These are phyloP conservation scores for Backusella australiensis DNA, from an alignment of 192 early-diverging fungal genomes.

Conservation along the genomic window DNA sequence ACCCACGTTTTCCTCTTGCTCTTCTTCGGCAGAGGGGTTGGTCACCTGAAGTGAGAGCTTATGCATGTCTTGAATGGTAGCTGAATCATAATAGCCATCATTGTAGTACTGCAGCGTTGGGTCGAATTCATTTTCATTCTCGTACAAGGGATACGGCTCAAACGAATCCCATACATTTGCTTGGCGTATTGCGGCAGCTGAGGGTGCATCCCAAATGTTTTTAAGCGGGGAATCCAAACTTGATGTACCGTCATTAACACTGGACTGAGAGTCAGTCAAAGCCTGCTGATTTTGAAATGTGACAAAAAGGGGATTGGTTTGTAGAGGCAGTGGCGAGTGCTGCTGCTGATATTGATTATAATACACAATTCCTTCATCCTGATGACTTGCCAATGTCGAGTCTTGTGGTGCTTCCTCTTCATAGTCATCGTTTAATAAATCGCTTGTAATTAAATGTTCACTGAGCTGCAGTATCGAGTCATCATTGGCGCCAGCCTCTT, in stretches of 20 bases:
- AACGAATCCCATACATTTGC: background rate
- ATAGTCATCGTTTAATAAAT: conserved; percentile 11
- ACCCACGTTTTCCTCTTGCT: conserved; percentile 32
- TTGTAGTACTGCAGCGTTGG: conserved; percentile 28
- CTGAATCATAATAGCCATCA: conserved; percentile 10
- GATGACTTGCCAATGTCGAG: no score
- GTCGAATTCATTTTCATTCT: conserved; percentile 32
- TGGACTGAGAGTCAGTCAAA: background rate
- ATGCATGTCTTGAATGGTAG: conserved; percentile 26
- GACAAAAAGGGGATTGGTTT: background rate
- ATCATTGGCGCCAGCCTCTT: background rate
- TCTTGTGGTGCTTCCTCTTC: background rate
- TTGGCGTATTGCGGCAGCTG: background rate
- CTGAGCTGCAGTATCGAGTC: background rate
- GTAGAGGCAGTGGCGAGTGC: background rate
- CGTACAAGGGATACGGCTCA: background rate
- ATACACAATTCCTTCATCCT: background rate
- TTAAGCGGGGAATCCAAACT: background rate
- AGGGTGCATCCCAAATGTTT: conserved; percentile 10
- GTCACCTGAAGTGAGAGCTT: conserved; percentile 10
- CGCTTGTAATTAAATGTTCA: background rate
- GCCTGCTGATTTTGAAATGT: background rate
- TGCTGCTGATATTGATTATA: background rate
- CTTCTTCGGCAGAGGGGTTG: conserved; percentile 28
- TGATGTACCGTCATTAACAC: background rate